Conservation (phyloP, 495 filamentous ascomycete species). For the Neurospora terricola region DNA sequence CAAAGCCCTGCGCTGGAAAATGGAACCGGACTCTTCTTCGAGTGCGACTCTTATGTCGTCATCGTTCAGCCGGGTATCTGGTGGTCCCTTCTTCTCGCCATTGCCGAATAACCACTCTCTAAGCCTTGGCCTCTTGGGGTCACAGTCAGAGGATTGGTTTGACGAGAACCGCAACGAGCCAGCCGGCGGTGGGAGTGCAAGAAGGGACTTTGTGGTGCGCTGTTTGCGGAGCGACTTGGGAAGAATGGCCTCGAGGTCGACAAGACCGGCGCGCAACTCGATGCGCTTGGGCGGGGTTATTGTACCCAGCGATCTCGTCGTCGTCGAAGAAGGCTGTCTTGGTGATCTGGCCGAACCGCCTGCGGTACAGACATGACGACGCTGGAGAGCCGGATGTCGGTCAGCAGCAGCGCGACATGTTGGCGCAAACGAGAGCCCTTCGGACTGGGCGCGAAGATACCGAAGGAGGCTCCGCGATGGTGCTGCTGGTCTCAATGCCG, state of each 20-base stretch:
- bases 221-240: constrained; percentile 20
- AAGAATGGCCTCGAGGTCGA: constrained; percentile 36
- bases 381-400: background rate
- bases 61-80: constrained; percentile 28
- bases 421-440: constrained; percentile 36
- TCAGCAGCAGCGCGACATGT: constrained; percentile 7
- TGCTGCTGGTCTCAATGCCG: constrained; percentile 28
- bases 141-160: constrained; percentile 12
- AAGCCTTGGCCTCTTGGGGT: constrained; percentile 38
- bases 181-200: constrained; percentile 1
- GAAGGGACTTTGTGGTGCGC: background rate
- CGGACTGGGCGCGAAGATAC: constrained; percentile 52
- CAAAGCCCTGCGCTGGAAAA: constrained; percentile 52
- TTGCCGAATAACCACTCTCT: constrained; percentile 46
- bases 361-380: constrained; percentile 17
- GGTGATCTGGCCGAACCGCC: constrained; percentile 1
- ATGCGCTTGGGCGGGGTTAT: constrained; percentile 16
- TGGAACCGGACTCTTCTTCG: constrained; percentile 39
- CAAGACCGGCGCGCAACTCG: constrained; percentile 30
- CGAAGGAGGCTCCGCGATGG: constrained; percentile 55
- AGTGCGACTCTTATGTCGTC: constrained; percentile 42
- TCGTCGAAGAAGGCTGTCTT: constrained; percentile 2
- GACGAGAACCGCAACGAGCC: constrained; percentile 24
- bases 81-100: constrained; percentile 17
- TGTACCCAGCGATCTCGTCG: constrained; percentile 3